Evolutionary conservation across 139 green algal species (phyloP).

Genomic region (Pseudopediastrum boryanum): DNA sequence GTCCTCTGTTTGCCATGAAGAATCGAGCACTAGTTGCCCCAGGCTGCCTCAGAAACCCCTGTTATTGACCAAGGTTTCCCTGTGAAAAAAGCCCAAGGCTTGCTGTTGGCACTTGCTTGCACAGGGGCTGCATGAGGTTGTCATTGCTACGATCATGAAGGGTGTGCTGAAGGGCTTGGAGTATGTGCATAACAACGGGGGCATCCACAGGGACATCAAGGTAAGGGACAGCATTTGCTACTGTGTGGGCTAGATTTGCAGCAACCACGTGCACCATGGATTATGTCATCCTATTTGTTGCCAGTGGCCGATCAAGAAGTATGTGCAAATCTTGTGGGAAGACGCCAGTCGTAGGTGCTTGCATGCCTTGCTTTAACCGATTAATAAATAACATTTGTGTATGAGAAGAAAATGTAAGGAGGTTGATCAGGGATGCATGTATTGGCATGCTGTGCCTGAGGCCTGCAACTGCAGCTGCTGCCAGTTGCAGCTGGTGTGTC

Average conservation of each 20-base stretch:
- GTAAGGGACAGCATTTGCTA: constrained; percentile 20
- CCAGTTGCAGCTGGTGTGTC: no score
- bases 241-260: not conserved
- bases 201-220: constrained; percentile 98
- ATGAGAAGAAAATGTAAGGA: no score
- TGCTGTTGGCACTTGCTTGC: not conserved
- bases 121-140: constrained; percentile 86
- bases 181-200: constrained; percentile 94
- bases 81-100: no score
- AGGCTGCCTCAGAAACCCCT: not conserved
- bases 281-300: not conserved
- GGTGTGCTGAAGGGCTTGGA: constrained; percentile 93
- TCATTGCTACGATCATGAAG: constrained; percentile 94
- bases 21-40: not conserved
- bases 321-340: no score
- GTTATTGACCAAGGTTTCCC: no score
- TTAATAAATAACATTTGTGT: no score
- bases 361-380: no score
- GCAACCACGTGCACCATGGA: not conserved
- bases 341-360: no score
- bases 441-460: no score
- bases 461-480: no score
- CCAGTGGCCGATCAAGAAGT: no score
- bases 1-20: constrained; percentile 21
- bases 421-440: no score